Conservation (phyloP, 1,284 basidiomycete genomes). For the Irpex lacteus region DNA sequence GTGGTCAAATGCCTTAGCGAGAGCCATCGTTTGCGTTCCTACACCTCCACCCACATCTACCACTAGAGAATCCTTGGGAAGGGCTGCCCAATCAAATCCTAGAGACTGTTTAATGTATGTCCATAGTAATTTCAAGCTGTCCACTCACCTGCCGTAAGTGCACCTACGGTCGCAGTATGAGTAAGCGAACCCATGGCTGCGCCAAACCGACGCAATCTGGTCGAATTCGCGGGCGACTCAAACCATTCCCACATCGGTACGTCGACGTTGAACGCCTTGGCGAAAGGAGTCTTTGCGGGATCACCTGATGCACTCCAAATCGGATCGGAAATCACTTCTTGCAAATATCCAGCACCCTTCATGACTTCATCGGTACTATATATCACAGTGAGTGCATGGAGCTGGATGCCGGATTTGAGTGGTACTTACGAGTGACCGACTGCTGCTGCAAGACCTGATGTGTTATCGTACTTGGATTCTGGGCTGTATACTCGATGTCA, state of each 20-base stretch:
- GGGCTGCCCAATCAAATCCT: conserved; percentile 16
- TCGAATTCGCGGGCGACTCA: conserved; percentile 12
- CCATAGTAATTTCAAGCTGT: conserved; percentile 11
- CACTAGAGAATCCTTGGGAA: conserved; percentile 4
- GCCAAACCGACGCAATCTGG: background rate
- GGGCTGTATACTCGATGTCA: background rate
- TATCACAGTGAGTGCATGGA: background rate
- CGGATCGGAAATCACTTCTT: conserved; percentile 26
- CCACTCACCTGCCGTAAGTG: conserved; percentile 13
- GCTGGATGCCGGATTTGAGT: too few species aligned
- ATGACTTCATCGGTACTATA: conserved; percentile 21
- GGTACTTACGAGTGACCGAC: too few species aligned
- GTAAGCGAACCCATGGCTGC: background rate
- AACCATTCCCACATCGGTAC: conserved; percentile 19
- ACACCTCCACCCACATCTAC: conserved; percentile 27
- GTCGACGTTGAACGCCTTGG: conserved; percentile 22
- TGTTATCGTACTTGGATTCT: conserved; percentile 6
- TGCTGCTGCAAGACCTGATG: conserved; percentile 4
- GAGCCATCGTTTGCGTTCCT: conserved; percentile 18
- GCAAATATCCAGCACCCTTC: conserved; percentile 25
- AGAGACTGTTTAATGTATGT: background rate
- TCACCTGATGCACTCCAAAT: conserved; percentile 18
- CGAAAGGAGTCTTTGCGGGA: conserved; percentile 22
- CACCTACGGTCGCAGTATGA: background rate
- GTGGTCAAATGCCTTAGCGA: conserved; percentile 20